These are phyloP conservation scores for Cardiospermum halicacabum DNA, from an alignment of 345 rosid species.

Conservation along the genomic window DNA sequence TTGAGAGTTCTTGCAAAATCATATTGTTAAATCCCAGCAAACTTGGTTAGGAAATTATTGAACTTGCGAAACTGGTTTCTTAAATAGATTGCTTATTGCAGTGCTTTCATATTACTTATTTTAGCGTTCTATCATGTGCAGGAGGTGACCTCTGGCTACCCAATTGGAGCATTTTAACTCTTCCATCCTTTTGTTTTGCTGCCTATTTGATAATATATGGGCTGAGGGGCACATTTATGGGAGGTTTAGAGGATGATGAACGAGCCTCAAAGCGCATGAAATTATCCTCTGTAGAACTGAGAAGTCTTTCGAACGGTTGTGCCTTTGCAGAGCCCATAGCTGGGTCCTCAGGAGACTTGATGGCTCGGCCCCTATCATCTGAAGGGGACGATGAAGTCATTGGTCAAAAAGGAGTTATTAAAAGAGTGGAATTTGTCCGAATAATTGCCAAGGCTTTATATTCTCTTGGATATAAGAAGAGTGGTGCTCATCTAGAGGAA, in stretches of 20 bases:
- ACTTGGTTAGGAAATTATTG: too few species aligned
- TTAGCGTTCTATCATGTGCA: constrained; percentile 19
- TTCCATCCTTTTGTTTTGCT: constrained; percentile 6
- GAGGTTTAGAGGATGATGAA: constrained; percentile 64
- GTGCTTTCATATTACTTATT: background rate
- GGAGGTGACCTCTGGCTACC: constrained; percentile 18
- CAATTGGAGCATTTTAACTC: constrained; percentile 11
- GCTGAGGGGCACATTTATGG: constrained; percentile 64
- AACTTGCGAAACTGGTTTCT: background rate
- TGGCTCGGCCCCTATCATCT: constrained; percentile 55
- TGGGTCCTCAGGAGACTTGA: constrained; percentile 42
- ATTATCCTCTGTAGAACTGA: constrained; percentile 33
- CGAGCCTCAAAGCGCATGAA: constrained; percentile 58
- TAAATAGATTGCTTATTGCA: background rate
- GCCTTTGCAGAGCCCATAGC: constrained; percentile 29
- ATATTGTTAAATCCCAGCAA: background rate
- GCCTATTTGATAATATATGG: constrained; percentile 38
- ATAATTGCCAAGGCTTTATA: constrained; percentile 52
- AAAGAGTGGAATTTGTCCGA: constrained; percentile 52
- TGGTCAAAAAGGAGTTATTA: constrained; percentile 60
- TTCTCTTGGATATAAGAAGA: constrained; percentile 58
- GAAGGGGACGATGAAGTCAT: constrained; percentile 54
- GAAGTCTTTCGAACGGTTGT: constrained; percentile 43
- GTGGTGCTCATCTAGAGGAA: constrained; percentile 54
- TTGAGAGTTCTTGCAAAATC: background rate